A percentile compares a stretch with the other conserved stretches of the same genome.
Evolutionary conservation across 805 yeast species (phyloP).

Genomic region (Wickerhamomyces strasburgensis): DNA sequence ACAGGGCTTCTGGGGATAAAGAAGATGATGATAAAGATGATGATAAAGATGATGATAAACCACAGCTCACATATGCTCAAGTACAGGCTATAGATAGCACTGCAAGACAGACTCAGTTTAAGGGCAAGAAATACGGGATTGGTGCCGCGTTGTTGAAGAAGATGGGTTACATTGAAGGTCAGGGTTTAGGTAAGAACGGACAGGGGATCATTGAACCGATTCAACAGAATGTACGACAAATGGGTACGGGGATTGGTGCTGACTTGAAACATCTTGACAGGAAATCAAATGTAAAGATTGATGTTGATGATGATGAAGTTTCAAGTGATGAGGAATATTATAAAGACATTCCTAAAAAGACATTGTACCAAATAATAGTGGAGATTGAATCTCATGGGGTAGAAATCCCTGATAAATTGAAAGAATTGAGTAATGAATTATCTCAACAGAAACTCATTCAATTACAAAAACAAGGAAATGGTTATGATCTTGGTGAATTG

Average conservation of each 20-base stretch:
- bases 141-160: slow-evolving; percentile 73
- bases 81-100: slow-evolving; percentile 6
- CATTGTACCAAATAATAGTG: slow-evolving; percentile 19
- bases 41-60: slow-evolving; percentile 10
- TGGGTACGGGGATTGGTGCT: slow-evolving; percentile 74
- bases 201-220: slow-evolving; percentile 81
- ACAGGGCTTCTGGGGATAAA: slow-evolving; percentile 6
- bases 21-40: slow-evolving; percentile 20
- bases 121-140: slow-evolving; percentile 56
- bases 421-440: slow-evolving; percentile 15
- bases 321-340: slow-evolving; percentile 22
- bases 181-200: slow-evolving; percentile 72
- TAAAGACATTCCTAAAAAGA: slow-evolving; percentile 24
- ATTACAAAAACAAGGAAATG: slow-evolving; percentile 31
- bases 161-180: slow-evolving; percentile 86
- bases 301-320: slow-evolving; percentile 11
- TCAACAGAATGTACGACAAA: slow-evolving; percentile 52
- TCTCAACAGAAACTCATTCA: slow-evolving; percentile 33
- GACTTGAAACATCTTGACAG: slow-evolving; percentile 23
- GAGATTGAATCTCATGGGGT: slow-evolving; percentile 21
- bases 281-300: slow-evolving; percentile 1
- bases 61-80: slow-evolving; percentile 23
- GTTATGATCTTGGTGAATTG: slow-evolving; percentile 9
- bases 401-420: slow-evolving; percentile 16
- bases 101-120: slow-evolving; percentile 11